Conservation (phyloP, 106 monocot species). For the Cymbidium sinense region DNA sequence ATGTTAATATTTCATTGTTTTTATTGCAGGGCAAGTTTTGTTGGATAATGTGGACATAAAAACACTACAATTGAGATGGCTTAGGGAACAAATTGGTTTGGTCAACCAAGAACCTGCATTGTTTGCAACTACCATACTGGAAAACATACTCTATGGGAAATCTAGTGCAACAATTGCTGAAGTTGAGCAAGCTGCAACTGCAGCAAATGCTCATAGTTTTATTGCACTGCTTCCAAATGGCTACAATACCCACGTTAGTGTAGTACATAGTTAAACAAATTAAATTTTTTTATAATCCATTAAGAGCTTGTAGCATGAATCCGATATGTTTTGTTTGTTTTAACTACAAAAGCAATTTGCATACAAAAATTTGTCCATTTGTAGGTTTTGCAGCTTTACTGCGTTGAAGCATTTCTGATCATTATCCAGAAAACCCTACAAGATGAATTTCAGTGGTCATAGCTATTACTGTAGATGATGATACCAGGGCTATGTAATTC, state of each 20-base stretch:
- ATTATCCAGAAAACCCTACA: neutral
- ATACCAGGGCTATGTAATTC: neutral
- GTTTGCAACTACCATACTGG: conserved; percentile 90
- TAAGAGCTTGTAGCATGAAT: neutral
- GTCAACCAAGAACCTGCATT: conserved; percentile 99
- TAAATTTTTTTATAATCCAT: neutral
- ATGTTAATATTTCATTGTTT: neutral
- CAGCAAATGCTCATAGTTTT: conserved; percentile 97
- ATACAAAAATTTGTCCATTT: neutral
- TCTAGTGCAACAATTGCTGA: conserved; percentile 84
- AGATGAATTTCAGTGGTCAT: neutral
- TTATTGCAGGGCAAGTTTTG: conserved; percentile 72
- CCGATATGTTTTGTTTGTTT: neutral
- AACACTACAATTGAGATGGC: conserved; percentile 78
- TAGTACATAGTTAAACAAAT: neutral
- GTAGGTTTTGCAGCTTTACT: neutral
- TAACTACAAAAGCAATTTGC: neutral
- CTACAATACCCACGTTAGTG: conserved; percentile 79
- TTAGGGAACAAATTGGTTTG: conserved; percentile 94
- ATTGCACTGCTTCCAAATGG: conserved; percentile 91
- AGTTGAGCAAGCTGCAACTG: conserved; percentile 85
- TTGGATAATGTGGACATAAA: conserved; percentile 92
- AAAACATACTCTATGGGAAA: conserved; percentile 93
- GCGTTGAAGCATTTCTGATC: neutral
- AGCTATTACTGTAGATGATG: neutral